These are phyloP conservation scores for Bifiguratus adelaidae DNA, from an alignment of 192 early-diverging fungal species.

Conservation along the genomic window DNA sequence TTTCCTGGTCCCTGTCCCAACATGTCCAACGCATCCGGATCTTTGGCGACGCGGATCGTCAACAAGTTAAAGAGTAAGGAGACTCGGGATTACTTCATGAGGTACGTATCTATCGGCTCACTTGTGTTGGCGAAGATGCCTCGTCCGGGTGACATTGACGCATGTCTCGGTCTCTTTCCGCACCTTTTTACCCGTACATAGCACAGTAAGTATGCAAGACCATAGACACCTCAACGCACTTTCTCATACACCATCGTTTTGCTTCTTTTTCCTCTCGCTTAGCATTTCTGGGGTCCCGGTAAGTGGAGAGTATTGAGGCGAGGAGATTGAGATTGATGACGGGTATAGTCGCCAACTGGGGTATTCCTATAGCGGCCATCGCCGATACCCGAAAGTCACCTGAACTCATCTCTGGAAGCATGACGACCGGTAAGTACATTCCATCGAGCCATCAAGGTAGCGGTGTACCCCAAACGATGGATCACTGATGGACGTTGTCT, in stretches of 20 bases:
- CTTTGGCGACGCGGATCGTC: constrained; percentile 19
- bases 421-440: constrained; percentile 63
- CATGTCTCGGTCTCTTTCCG: constrained; percentile 26
- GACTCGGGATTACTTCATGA: constrained; percentile 62
- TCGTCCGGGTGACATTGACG: not conserved
- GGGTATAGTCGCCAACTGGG: constrained; percentile 69
- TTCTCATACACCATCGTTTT: not conserved
- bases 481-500: too few species aligned
- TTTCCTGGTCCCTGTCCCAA: not conserved
- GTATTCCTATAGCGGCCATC: constrained; percentile 90
- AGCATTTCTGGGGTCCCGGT: constrained; percentile 52
- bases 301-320: not conserved
- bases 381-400: constrained; percentile 85
- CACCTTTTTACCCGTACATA: constrained; percentile 11
- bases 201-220: constrained; percentile 28
- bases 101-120: constrained; percentile 19
- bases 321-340: not conserved
- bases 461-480: too few species aligned
- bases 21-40: constrained; percentile 29
- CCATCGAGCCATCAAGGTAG: too few species aligned
- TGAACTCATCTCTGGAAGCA: constrained; percentile 86
- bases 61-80: constrained; percentile 48
- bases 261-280: not conserved
- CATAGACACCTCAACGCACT: not conserved
- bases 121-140: not conserved